Evolutionary conservation across 139 green algal species (phyloP).

Genomic region (Chlamydomonas eustigma): DNA sequence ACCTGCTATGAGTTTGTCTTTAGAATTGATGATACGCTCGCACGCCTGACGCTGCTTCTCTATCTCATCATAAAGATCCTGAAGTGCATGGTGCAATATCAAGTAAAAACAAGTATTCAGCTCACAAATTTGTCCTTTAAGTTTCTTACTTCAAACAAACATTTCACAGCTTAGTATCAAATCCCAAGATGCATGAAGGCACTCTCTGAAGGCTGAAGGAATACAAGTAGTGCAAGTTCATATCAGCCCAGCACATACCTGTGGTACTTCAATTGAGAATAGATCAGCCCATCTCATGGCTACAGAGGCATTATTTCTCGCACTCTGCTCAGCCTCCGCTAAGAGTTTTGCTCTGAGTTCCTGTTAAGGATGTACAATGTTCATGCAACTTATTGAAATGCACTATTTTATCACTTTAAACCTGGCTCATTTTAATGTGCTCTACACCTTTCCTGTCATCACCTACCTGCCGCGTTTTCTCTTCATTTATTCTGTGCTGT

Average conservation of each 20-base stretch:
- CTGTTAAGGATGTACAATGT: no score
- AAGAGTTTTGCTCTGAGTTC: slow-evolving; percentile 66
- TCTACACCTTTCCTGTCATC: no score
- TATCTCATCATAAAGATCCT: slow-evolving; percentile 68
- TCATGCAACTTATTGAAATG: no score
- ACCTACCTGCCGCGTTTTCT: slow-evolving; percentile 54
- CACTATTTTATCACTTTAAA: no score
- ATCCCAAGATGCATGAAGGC: no score
- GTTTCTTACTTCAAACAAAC: no score
- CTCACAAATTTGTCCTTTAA: no score
- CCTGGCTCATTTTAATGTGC: no score
- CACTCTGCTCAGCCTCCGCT: slow-evolving; percentile 65
- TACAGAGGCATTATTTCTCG: slow-evolving; percentile 63
- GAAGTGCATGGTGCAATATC: slow-evolving; percentile 11
- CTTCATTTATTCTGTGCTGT: slow-evolving; percentile 49
- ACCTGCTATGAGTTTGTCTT: slow-evolving; percentile 62
- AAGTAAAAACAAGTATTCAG: no score
- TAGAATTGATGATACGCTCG: slow-evolving; percentile 59
- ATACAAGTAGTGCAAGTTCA: no score
- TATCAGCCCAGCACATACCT: no score
- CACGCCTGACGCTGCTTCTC: slow-evolving; percentile 58
- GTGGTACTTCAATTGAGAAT: slow-evolving; percentile 57
- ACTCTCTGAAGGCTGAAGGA: neutral
- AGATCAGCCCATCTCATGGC: slow-evolving; percentile 69
- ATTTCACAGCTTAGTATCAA: no score